Percentiles rank a stretch among this genome's conserved stretches.
These are phyloP conservation scores for Ustilago tritici DNA, from an alignment of 1,284 basidiomycete species.

Conservation along the genomic window DNA sequence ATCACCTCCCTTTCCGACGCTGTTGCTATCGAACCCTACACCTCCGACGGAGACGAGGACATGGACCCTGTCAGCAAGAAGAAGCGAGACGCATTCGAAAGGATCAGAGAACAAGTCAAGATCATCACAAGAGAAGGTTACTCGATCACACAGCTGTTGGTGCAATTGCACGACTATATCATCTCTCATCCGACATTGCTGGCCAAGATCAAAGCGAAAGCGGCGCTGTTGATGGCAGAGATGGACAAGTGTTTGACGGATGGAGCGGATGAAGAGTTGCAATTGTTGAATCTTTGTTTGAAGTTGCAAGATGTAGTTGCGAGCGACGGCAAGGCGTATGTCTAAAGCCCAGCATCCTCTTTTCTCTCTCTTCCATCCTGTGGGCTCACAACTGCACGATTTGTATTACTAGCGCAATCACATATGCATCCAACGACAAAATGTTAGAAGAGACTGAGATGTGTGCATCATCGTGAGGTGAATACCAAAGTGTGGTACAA, in stretches of 20 bases:
- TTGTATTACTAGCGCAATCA: slow-evolving; percentile 26
- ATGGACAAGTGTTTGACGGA: slow-evolving; percentile 96
- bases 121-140: slow-evolving; percentile 87
- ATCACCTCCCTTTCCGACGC: slow-evolving; percentile 79
- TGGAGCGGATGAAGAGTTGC: slow-evolving; percentile 97
- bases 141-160: slow-evolving; percentile 88
- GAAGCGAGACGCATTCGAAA: slow-evolving; percentile 75
- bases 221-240: slow-evolving; percentile 88
- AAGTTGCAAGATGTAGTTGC: slow-evolving; percentile 72
- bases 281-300: slow-evolving; percentile 87
- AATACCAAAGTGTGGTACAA: too few species aligned
- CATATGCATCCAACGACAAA: background rate
- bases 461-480: too few species aligned
- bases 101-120: slow-evolving; percentile 80
- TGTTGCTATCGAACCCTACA: slow-evolving; percentile 77
- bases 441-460: too few species aligned
- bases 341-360: slow-evolving; percentile 7
- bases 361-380: slow-evolving; percentile 5
- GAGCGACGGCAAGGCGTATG: slow-evolving; percentile 46
- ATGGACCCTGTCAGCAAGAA: slow-evolving; percentile 73
- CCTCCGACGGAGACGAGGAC: slow-evolving; percentile 70
- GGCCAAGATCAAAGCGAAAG: slow-evolving; percentile 83
- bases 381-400: background rate
- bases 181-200: slow-evolving; percentile 83
- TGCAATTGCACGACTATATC: slow-evolving; percentile 92